Evolutionary conservation across 768 basidiomycete species (phyloP), one percentile per base, ranked within the genome.

Genomic region (Mycena capillaripes): DNA sequence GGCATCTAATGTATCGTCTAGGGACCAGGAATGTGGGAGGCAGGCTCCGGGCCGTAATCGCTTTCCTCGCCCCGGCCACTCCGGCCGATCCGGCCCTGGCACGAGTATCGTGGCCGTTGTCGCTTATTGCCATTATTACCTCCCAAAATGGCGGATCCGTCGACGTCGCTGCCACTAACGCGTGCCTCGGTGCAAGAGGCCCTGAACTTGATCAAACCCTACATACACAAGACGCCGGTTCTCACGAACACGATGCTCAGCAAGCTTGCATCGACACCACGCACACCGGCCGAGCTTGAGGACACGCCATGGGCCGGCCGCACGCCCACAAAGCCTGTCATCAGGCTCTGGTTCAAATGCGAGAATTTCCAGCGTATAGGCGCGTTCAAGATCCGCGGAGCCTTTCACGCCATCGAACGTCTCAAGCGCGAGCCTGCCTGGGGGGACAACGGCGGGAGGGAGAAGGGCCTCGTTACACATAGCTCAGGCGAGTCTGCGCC

Each of bases 321-420:
- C 21, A 42, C 36, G 53, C 42, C 68, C 57, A n/a, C 72, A 9
- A 70, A 65, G 40, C 72, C 72, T 25, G 44, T 50, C 0, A 59
- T 73, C 25, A 55, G 69, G 34, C 34, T 73, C 30, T 73, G 62
- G 48, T 66, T 73, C 23, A 73, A 73, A 61, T 73, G 71, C 66
- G 71, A 72, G 60, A 72, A 72, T 66, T 64, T 66, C 36, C 71
- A 72, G 55, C 65, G 66, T 19, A 69, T 72, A 23, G 71, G 71
- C 46, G 71, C 71, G 17, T 72, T 72, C 66, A 72, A 72, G 55
- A 55, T 56, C 56, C 71, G 71, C n/a, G 71, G 71, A 29, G 71
- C 71, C 25, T 69, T 68, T 32, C 71, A 67, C 69, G 72, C 72
- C 25, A 55, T 73, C 23, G 42, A 65, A 23, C 72, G 72, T 36